Evolutionary conservation across 352 stramenopile species (phyloP).

Genomic region (Phytophthora megakarya): DNA sequence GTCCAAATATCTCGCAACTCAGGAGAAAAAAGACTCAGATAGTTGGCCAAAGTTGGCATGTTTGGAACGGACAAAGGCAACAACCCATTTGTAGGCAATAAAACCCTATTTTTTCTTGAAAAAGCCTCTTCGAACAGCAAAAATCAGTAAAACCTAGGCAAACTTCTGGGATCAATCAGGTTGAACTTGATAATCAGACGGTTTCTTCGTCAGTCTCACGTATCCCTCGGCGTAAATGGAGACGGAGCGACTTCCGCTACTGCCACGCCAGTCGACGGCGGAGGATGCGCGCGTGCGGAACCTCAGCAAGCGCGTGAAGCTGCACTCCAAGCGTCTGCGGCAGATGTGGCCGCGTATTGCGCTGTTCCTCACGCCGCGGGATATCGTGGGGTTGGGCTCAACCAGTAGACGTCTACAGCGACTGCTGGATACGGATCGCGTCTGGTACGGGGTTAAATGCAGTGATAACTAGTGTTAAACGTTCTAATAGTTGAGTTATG

Average conservation of each 20-base stretch:
- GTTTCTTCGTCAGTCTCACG: neutral
- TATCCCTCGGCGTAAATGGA: slow-evolving; percentile 10
- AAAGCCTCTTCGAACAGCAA: neutral
- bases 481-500: neutral
- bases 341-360: slow-evolving; percentile 48
- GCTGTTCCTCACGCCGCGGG: slow-evolving; percentile 40
- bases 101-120: neutral
- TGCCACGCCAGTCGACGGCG: slow-evolving; percentile 36
- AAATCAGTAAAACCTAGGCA: neutral
- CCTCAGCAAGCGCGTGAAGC: slow-evolving; percentile 54
- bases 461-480: no score
- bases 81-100: neutral
- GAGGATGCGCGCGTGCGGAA: slow-evolving; percentile 50
- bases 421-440: slow-evolving; percentile 43
- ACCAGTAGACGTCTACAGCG: slow-evolving; percentile 46
- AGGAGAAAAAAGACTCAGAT: slow-evolving; percentile 17
- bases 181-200: slow-evolving; percentile 25
- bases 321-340: slow-evolving; percentile 62
- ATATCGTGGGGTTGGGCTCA: slow-evolving; percentile 42
- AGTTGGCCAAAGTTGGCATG: slow-evolving; percentile 1
- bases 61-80: slow-evolving; percentile 3
- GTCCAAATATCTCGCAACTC: slow-evolving; percentile 7
- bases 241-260: slow-evolving; percentile 24
- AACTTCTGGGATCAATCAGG: slow-evolving; percentile 2
- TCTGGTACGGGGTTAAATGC: no score